Evolutionary conservation across 2,329 filamentous ascomycete genomes (phyloP), one percentile per base, ranked within the genome.

Genomic region (Ascochyta fabae): DNA sequence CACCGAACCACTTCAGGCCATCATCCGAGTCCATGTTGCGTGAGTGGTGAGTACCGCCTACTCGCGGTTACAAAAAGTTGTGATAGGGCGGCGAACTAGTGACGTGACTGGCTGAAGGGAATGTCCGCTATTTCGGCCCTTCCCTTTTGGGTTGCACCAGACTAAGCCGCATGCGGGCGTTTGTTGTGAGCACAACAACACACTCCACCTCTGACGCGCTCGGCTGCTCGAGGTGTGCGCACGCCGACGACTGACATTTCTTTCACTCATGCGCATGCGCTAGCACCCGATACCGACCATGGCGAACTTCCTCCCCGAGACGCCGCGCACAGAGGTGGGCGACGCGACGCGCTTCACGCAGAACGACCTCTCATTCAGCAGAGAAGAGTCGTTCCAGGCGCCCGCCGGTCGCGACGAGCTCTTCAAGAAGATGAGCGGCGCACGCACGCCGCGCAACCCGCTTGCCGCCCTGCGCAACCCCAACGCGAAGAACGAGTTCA

Each of bases 351-450:
- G 88, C 76, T 81, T 96, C 77, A 70, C 69, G 35, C 62, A 69
- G 77, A 84, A 78, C 79, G 80, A 87, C 66, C 87, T 96, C 70
- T 92, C 96, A 67, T 87, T 94, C 65, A 96, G 92, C 48, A 88
- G 92, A 68, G 92, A 96, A 72, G 87, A 91, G 53, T 95, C 94
- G 1, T 96, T 97, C 66, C 86, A 88, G 53, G 27, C 93, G 90
- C 23, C 85, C 83, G 26, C 93, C 91, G 75, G 86, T 88, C 70
- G 75, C 36, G 86, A 87, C 68, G 91, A 95, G 66, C 79, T 97
- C 23, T 79, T 96, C 43, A 87, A 88, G 59, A 87, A 90, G 61
- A 83, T 95, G 70, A 86, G 87, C 64, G 89, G 90, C 39, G 64
- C 67, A 19, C 64, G 66, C 78, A 96, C 94, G 48, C 94, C 94